Evolutionary conservation across 2,329 filamentous ascomycete genomes (phyloP).

Genomic region (Cryoendolithus antarcticus): DNA sequence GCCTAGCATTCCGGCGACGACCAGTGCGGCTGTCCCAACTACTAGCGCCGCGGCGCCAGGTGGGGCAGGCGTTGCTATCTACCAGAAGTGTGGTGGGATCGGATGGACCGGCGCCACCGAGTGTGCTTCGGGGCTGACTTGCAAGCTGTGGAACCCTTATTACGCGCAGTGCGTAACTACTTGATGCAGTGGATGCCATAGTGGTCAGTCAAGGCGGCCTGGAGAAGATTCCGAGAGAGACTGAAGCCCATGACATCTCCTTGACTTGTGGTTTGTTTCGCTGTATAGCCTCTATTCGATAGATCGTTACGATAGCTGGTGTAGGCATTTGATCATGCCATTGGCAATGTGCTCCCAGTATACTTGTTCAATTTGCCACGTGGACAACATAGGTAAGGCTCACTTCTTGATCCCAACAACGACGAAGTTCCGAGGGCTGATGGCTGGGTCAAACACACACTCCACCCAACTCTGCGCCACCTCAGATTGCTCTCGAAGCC

Average conservation of each 20-base stretch:
- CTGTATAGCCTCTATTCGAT: no score
- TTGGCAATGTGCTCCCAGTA: no score
- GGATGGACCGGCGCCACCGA: constrained; percentile 21
- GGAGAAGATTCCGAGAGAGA: no score
- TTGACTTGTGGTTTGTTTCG: no score
- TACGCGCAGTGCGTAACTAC: constrained; percentile 15
- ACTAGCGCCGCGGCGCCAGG: constrained; percentile 6
- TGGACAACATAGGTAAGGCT: no score
- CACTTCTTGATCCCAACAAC: constrained; percentile 73
- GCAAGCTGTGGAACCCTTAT: constrained; percentile 23
- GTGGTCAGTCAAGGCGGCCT: no score
- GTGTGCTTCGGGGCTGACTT: constrained; percentile 23
- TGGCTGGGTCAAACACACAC: constrained; percentile 74
- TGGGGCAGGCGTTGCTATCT: constrained; percentile 11
- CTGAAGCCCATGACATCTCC: no score
- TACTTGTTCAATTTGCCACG: no score
- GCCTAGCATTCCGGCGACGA: background rate
- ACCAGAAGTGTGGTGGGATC: constrained; percentile 24
- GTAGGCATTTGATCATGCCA: no score
- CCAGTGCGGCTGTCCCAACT: constrained; percentile 5
- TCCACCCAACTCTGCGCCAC: constrained; percentile 77
- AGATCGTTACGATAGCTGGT: no score
- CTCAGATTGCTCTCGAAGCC: constrained; percentile 62
- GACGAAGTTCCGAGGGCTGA: constrained; percentile 82
- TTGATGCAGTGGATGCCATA: no score